A percentile compares a stretch with the other conserved stretches of the same genome.
Evolutionary conservation across 1,139 yeast genomes (phyloP).

Genomic region (Lodderomyces beijingensis): DNA sequence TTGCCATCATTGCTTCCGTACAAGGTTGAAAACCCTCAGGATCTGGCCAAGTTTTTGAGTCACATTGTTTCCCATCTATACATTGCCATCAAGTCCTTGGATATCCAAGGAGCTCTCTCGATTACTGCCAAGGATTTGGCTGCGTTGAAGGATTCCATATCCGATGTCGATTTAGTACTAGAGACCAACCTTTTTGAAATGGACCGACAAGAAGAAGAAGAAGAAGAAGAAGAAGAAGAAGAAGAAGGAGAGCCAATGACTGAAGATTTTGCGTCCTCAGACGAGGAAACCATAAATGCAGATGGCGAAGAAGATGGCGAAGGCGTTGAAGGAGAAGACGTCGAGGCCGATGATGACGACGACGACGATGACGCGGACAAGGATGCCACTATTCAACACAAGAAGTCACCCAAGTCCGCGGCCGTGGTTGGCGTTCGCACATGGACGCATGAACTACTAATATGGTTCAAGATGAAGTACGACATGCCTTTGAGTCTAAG

Average conservation of each 20-base stretch:
- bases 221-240: slow-evolving; percentile 13
- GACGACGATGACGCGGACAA: slow-evolving; percentile 43
- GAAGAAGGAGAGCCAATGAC: no score
- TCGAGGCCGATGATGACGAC: slow-evolving; percentile 23
- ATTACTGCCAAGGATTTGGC: slow-evolving; percentile 63
- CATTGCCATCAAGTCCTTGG: slow-evolving; percentile 72
- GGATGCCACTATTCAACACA: slow-evolving; percentile 44
- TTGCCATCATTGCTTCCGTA: slow-evolving; percentile 73
- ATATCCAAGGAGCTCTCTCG: slow-evolving; percentile 68
- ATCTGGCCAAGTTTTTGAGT: slow-evolving; percentile 69
- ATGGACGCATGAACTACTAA: slow-evolving; percentile 85
- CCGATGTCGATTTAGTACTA: slow-evolving; percentile 50
- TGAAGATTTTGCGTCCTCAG: slow-evolving; percentile 20
- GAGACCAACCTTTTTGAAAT: slow-evolving; percentile 49
- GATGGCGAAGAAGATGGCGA: slow-evolving; percentile 28
- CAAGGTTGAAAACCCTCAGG: slow-evolving; percentile 61
- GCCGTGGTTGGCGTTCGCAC: slow-evolving; percentile 72
- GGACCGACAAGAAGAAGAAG: slow-evolving; percentile 37
- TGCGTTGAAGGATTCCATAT: slow-evolving; percentile 29
- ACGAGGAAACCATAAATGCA: slow-evolving; percentile 33
- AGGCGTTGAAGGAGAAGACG: slow-evolving; percentile 30
- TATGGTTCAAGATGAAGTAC: slow-evolving; percentile 77
- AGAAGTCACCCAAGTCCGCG: slow-evolving; percentile 62
- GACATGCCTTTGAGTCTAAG: slow-evolving; percentile 71
- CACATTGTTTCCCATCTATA: slow-evolving; percentile 78